These are phyloP conservation scores for Vigna reflexopilosa DNA, from an alignment of 306 rosid genomes.

Conservation along the genomic window DNA sequence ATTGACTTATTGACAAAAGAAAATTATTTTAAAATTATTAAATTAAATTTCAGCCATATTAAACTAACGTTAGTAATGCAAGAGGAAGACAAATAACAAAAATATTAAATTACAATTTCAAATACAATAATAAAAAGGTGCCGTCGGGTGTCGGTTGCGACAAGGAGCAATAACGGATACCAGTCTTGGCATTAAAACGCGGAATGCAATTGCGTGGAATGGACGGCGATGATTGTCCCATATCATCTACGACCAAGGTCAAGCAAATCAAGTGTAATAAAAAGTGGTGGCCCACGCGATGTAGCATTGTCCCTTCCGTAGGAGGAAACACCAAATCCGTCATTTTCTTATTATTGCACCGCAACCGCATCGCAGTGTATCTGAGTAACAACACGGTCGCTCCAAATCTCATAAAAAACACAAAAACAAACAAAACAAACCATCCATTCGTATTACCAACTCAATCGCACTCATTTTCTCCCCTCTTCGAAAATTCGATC, in stretches of 20 bases:
- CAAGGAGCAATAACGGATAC: neutral
- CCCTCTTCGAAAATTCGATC: neutral
- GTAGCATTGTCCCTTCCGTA: neutral
- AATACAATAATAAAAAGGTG: neutral
- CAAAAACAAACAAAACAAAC: neutral
- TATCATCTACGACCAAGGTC: slow-evolving; percentile 17
- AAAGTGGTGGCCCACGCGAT: slow-evolving; percentile 36
- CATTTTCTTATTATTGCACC: slow-evolving; percentile 7
- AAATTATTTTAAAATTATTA: too few relatives aligned
- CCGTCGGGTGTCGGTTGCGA: slow-evolving; percentile 48
- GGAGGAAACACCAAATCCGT: slow-evolving; percentile 8
- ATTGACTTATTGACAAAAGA: too few relatives aligned
- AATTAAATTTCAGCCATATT: too few relatives aligned
- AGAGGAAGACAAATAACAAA: too few relatives aligned
- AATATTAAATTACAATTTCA: too few relatives aligned
- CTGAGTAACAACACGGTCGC: slow-evolving; percentile 36
- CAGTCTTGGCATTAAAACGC: neutral
- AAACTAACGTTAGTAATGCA: too few relatives aligned
- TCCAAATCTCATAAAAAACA: neutral
- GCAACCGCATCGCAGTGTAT: slow-evolving; percentile 26
- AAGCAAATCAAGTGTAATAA: neutral
- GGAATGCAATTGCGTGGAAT: neutral
- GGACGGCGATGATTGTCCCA: slow-evolving; percentile 29
- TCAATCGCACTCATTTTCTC: slow-evolving; percentile 42
- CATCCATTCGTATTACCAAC: neutral